Conservation (phyloP, 495 filamentous ascomycete species). For the Xylaria sp. region DNA sequence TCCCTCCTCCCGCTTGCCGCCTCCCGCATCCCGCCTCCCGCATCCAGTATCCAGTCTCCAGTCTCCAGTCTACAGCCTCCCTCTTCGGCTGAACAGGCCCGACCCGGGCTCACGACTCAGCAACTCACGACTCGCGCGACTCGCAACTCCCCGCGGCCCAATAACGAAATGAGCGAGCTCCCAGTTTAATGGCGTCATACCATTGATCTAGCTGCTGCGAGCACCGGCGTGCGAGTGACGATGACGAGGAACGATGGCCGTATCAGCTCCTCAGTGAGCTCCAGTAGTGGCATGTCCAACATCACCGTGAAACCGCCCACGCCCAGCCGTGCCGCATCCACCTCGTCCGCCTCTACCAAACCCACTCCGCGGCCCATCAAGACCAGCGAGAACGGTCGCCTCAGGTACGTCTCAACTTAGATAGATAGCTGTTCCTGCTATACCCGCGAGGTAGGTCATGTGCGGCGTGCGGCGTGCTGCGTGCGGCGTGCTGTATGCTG, state of each 20-base stretch:
- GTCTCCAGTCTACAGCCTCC: too few relatives aligned
- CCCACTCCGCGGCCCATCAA: conserved; percentile 64
- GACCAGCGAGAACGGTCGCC: conserved; percentile 57
- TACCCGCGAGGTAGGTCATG: background rate
- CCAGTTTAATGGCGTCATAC: conserved; percentile 38
- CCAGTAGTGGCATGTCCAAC: conserved; percentile 64
- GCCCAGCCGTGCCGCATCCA: conserved; percentile 58
- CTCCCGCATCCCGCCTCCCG: background rate
- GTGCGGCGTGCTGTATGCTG: background rate
- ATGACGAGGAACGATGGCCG: conserved; percentile 68
- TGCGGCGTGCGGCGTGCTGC: background rate
- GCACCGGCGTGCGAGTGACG: conserved; percentile 47
- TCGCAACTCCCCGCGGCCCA: conserved; percentile 4
- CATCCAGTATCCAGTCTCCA: too few relatives aligned
- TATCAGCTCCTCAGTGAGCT: conserved; percentile 69
- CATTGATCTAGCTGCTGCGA: conserved; percentile 41
- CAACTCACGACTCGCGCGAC: conserved; percentile 13
- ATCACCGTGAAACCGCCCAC: conserved; percentile 62
- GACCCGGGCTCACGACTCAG: conserved; percentile 14
- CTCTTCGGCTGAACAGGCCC: background rate
- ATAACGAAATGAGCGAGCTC: conserved; percentile 16
- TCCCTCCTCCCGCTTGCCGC: background rate
- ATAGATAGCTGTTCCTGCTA: conserved; percentile 8
- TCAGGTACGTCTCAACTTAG: conserved; percentile 41
- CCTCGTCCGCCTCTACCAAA: conserved; percentile 44